These are phyloP conservation scores for Termitomyces sp. DNA, from an alignment of 768 basidiomycete genomes.

Conservation along the genomic window DNA sequence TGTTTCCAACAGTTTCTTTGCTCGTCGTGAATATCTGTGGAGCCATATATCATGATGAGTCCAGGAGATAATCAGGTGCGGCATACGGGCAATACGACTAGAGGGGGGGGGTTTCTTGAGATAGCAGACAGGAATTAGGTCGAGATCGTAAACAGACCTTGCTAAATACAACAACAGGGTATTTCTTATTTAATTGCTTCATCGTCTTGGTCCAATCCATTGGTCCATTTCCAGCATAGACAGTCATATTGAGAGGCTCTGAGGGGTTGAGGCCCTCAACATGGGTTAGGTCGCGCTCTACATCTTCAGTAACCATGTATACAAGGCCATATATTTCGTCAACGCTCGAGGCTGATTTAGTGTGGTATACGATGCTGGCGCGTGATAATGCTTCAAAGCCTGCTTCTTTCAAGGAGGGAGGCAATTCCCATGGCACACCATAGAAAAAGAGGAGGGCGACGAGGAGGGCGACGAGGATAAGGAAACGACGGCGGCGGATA, in stretches of 20 bases:
- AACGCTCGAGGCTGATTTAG: conserved; percentile 30
- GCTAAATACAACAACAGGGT: conserved; percentile 78
- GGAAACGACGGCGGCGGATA: conserved; percentile 44
- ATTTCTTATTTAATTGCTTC: conserved; percentile 37
- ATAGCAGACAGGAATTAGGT: background rate
- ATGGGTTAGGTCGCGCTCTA: conserved; percentile 36
- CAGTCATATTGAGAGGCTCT: conserved; percentile 43
- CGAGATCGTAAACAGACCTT: conserved; percentile 44
- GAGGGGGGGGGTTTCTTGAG: background rate
- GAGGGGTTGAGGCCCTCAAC: conserved; percentile 41
- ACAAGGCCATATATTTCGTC: conserved; percentile 73
- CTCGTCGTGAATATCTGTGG: conserved; percentile 52
- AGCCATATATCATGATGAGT: background rate
- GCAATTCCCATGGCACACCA: conserved; percentile 40
- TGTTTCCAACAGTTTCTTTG: conserved; percentile 57
- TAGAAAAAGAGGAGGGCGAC: conserved; percentile 36
- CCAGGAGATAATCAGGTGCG: background rate
- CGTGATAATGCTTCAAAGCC: conserved; percentile 32
- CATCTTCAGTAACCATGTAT: conserved; percentile 54
- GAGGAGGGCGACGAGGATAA: conserved; percentile 35
- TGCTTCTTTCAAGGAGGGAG: conserved; percentile 31
- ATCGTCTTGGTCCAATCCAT: conserved; percentile 44
- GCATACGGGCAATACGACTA: conserved; percentile 73
- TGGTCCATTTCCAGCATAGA: conserved; percentile 49
- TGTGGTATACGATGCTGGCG: conserved; percentile 35